These are phyloP conservation scores for Dysphania ambrosioides DNA, from an alignment of 148 eudicot genomes.

Conservation along the genomic window DNA sequence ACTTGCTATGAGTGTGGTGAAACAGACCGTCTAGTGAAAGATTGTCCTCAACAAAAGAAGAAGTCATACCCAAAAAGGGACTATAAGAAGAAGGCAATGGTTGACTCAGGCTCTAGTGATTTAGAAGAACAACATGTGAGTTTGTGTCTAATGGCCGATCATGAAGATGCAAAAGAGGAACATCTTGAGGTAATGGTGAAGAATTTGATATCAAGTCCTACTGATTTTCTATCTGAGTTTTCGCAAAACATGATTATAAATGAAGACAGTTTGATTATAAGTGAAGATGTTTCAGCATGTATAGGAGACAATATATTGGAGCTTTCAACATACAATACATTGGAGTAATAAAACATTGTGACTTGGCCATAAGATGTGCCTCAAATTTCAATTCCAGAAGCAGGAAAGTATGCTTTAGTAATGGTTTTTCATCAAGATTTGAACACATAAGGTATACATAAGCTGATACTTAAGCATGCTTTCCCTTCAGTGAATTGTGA, in stretches of 20 bases:
- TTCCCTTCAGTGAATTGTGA: background rate
- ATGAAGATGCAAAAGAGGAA: no score
- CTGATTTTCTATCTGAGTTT: no score
- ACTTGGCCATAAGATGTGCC: background rate
- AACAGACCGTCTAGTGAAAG: no score
- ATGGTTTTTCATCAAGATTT: background rate
- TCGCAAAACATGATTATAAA: background rate
- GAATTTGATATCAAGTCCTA: no score
- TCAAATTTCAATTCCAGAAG: background rate
- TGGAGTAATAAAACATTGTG: background rate
- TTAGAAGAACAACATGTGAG: no score
- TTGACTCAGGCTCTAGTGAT: no score
- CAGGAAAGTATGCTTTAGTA: background rate
- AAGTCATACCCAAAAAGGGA: no score
- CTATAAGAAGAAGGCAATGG: no score
- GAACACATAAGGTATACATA: background rate
- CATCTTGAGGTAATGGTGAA: no score
- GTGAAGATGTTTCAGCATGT: background rate
- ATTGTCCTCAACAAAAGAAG: no score
- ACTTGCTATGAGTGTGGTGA: no score
- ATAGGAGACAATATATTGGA: background rate
- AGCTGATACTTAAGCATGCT: slow-evolving; percentile 4
- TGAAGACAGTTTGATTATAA: background rate
- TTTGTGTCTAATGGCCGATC: no score
- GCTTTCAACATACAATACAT: background rate